Evolutionary conservation across 2,329 filamentous ascomycete species (phyloP).

Genomic region (Fusarium sp.): DNA sequence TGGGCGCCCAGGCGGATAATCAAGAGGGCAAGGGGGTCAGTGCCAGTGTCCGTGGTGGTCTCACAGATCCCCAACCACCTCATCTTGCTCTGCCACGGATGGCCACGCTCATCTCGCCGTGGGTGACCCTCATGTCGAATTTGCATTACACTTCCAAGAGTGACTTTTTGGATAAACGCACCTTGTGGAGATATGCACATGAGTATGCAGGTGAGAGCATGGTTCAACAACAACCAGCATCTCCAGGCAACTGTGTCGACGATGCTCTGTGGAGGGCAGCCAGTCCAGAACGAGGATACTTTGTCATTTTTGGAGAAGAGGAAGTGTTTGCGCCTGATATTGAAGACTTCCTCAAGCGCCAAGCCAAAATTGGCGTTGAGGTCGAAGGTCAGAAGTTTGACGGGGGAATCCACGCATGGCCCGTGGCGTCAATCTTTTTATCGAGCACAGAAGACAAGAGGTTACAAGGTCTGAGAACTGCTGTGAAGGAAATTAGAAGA

Average conservation of each 20-base stretch:
- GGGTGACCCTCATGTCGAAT: conserved; percentile 78
- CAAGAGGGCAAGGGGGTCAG: conserved; percentile 35
- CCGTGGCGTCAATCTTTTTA: conserved; percentile 74
- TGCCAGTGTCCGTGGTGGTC: conserved; percentile 17
- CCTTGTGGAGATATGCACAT: conserved; percentile 75
- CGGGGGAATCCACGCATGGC: conserved; percentile 85
- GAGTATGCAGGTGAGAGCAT: conserved; percentile 69
- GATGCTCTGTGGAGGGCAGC: conserved; percentile 74
- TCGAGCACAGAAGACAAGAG: conserved; percentile 62
- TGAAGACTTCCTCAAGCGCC: conserved; percentile 66
- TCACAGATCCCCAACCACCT: conserved; percentile 28
- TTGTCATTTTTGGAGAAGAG: conserved; percentile 79
- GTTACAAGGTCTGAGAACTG: conserved; percentile 62
- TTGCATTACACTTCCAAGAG: conserved; percentile 76
- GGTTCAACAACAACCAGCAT: conserved; percentile 57
- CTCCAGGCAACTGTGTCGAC: conserved; percentile 78
- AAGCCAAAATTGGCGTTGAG: conserved; percentile 65
- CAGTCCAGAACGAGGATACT: conserved; percentile 74
- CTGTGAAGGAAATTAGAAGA: conserved; percentile 54
- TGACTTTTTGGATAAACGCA: conserved; percentile 79
- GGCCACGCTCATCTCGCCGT: conserved; percentile 82
- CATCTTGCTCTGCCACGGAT: conserved; percentile 57
- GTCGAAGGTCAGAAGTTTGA: conserved; percentile 71
- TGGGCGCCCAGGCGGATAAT: conserved; percentile 58
- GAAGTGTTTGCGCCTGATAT: conserved; percentile 83